Conservation (phyloP, 352 stramenopile species). For the Hyaloperonospora brassicae region DNA sequence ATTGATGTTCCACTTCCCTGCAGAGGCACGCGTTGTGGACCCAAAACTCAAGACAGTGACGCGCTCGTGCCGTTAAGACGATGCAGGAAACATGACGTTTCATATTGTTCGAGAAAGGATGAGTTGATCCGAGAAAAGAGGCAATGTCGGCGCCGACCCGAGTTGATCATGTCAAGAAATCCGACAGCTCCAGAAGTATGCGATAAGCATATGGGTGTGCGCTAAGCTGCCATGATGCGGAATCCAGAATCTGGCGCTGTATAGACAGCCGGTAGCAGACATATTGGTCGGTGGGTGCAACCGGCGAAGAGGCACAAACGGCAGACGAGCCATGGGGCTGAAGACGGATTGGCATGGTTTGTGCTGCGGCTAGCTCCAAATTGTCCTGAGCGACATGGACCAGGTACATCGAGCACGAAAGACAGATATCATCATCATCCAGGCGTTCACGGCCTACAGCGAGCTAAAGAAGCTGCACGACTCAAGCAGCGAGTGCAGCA, state of each 20-base stretch:
- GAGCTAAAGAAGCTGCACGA: slow-evolving; percentile 30
- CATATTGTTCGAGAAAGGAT: slow-evolving; percentile 16
- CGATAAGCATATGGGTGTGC: slow-evolving; percentile 34
- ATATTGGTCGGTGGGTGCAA: slow-evolving; percentile 9
- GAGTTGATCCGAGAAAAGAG: slow-evolving; percentile 10
- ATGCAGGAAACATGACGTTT: slow-evolving; percentile 10
- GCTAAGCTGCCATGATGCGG: slow-evolving; percentile 35
- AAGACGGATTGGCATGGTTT: slow-evolving; percentile 36
- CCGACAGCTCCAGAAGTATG: slow-evolving; percentile 19
- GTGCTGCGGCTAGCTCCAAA: slow-evolving; percentile 30
- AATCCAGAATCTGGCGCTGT: slow-evolving; percentile 58
- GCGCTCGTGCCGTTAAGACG: neutral
- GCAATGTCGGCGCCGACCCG: slow-evolving; percentile 14
- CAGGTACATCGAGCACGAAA: slow-evolving; percentile 30
- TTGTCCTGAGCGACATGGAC: slow-evolving; percentile 24
- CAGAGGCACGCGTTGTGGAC: slow-evolving; percentile 14
- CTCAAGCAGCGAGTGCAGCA: slow-evolving; percentile 1
- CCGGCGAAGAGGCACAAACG: slow-evolving; percentile 15
- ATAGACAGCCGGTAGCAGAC: slow-evolving; percentile 46
- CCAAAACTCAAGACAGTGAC: slow-evolving; percentile 6
- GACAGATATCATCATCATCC: slow-evolving; percentile 25
- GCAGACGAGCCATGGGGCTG: slow-evolving; percentile 15
- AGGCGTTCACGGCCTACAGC: slow-evolving; percentile 32
- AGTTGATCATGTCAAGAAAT: slow-evolving; percentile 13
- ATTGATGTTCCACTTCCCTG: slow-evolving; percentile 2